Conservation (phyloP, 2,329 filamentous ascomycete species). For the Paecilomyces variotii region DNA sequence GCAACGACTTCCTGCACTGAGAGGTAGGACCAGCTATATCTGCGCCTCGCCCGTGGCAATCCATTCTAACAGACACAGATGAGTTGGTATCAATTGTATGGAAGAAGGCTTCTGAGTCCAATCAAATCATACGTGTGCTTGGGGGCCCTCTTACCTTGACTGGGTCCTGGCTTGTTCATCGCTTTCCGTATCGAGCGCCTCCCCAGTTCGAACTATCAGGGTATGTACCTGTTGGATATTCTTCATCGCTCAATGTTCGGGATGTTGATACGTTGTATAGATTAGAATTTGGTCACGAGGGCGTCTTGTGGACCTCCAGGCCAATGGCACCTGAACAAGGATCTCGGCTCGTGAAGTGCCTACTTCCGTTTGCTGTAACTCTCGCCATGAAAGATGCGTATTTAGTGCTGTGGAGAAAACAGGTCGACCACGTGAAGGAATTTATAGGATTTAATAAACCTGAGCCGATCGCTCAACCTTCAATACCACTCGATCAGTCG, state of each 20-base stretch:
- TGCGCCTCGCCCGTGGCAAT: neutral
- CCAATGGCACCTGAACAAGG: conserved; percentile 22
- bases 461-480: conserved; percentile 8
- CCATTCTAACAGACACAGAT: conserved; percentile 24
- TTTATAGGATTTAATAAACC: conserved; percentile 4
- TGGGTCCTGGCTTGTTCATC: conserved; percentile 53
- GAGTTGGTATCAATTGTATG: conserved; percentile 40
- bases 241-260: neutral
- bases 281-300: conserved; percentile 18
- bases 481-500: conserved; percentile 6
- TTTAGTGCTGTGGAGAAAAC: conserved; percentile 18
- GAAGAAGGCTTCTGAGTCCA: conserved; percentile 36
- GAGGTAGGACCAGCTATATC: conserved; percentile 23
- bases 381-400: conserved; percentile 28
- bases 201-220: conserved; percentile 53
- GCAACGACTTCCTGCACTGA: conserved; percentile 41
- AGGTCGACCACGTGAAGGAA: conserved; percentile 18
- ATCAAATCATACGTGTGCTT: conserved; percentile 35
- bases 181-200: conserved; percentile 52
- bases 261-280: conserved; percentile 11
- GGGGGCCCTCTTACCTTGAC: conserved; percentile 44
- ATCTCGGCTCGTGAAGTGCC: conserved; percentile 19
- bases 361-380: conserved; percentile 23
- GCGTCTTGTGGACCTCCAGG: conserved; percentile 19
- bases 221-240: conserved; percentile 34